These are phyloP conservation scores for Daldinia caldariorum DNA, from an alignment of 495 filamentous ascomycete species.

Conservation along the genomic window DNA sequence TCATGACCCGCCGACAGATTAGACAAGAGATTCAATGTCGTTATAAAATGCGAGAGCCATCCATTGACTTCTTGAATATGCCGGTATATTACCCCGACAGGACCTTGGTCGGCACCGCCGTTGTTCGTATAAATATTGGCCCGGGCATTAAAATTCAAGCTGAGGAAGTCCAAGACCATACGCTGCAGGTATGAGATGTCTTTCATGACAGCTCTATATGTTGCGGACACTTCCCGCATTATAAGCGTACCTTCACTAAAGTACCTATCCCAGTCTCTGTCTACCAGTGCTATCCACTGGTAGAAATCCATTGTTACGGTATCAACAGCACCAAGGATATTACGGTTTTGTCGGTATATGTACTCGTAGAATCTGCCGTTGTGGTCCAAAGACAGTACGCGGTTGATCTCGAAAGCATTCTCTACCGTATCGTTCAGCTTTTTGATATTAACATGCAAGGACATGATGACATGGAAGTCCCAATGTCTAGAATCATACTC, in stretches of 20 bases:
- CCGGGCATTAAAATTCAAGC: not conserved
- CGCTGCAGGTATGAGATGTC: constrained; percentile 28
- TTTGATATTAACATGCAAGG: not conserved
- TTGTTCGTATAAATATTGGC: not conserved
- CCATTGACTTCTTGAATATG: not conserved
- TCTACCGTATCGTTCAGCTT: not conserved
- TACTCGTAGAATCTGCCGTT: not conserved
- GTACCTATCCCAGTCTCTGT: not conserved
- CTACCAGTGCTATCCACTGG: not conserved
- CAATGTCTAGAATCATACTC: not conserved
- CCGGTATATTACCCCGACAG: not conserved
- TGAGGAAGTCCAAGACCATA: constrained; percentile 28
- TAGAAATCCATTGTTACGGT: not conserved
- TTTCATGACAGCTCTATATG: constrained; percentile 4
- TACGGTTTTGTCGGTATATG: not conserved
- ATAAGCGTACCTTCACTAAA: constrained; percentile 19
- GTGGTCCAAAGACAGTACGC: not conserved
- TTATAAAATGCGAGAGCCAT: not conserved
- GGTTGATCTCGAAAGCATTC: not conserved
- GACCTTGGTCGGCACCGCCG: not conserved
- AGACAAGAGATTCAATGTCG: not conserved
- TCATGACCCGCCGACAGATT: not conserved
- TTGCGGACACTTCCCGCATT: not conserved
- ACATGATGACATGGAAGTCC: not conserved
- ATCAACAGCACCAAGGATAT: not conserved